phyloP scores from a whole-genome alignment of 108 stramenopile genomes.

The Cyclotella cryptica region DNA sequence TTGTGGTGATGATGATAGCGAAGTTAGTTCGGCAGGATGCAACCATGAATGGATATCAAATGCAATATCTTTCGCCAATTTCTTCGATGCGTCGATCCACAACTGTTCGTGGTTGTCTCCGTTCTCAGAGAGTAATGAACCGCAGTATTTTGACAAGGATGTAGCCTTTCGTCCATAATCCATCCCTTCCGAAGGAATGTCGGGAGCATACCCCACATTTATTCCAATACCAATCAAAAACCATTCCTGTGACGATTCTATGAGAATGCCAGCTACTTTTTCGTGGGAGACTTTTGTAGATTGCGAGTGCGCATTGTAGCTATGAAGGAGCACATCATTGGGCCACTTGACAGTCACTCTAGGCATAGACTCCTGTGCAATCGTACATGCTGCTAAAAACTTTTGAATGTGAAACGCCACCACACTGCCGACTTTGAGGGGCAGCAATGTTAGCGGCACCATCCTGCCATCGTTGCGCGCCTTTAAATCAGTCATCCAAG shows the following conservation, averaged over 20 bases:
- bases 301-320: conserved; percentile 59
- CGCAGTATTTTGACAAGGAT: conserved; percentile 64
- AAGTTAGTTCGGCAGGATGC: too few species aligned
- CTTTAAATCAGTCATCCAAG: conserved; percentile 51
- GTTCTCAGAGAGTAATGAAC: background rate
- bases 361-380: conserved; percentile 1
- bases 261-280: conserved; percentile 53
- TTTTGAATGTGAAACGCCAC: conserved; percentile 55
- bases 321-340: conserved; percentile 88
- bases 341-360: conserved; percentile 92
- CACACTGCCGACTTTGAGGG: conserved; percentile 68
- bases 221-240: conserved; percentile 93
- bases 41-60: conserved; percentile 52
- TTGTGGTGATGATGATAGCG: conserved; percentile 5
- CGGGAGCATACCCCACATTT: conserved; percentile 88
- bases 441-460: conserved; percentile 65
- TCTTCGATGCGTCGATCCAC: conserved; percentile 44
- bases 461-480: conserved; percentile 34
- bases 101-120: conserved; percentile 34
- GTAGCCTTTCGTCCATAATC: conserved; percentile 73
- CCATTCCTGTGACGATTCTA: conserved; percentile 68
- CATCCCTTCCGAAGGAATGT: conserved; percentile 59
- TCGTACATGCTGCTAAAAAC: conserved; percentile 24
- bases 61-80: conserved; percentile 39
- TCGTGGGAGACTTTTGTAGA: conserved; percentile 59